phyloP scores from a whole-genome alignment of 2,329 filamentous ascomycete genomes.

The Metarhizium guizhouense region DNA sequence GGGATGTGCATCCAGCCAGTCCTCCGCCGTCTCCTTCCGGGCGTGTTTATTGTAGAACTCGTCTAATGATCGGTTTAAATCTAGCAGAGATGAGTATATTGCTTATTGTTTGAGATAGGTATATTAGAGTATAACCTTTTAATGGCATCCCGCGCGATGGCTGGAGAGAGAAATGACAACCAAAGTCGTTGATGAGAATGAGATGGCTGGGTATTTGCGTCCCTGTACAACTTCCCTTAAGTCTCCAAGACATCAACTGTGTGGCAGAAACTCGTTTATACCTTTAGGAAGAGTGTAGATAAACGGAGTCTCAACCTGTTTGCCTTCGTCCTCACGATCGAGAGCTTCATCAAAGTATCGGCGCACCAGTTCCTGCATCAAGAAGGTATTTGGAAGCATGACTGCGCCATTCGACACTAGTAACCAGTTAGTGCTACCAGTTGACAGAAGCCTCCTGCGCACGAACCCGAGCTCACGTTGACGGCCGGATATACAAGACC shows the following conservation, averaged over 20 bases:
- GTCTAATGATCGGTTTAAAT: no score
- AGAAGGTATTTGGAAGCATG: constrained; percentile 7
- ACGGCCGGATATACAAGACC: constrained; percentile 11
- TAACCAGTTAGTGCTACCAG: background rate
- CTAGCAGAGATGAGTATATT: no score
- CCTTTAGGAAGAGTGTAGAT: background rate
- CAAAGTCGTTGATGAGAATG: constrained; percentile 7
- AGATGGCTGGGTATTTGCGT: constrained; percentile 4
- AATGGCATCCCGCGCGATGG: constrained; percentile 5
- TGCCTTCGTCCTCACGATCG: background rate
- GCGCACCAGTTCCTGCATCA: constrained; percentile 5
- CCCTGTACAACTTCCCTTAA: background rate
- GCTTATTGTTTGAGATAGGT: fast-evolving
- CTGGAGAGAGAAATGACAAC: constrained; percentile 5
- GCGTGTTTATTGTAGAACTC: no score
- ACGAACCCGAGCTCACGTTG: background rate
- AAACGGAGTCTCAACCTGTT: background rate
- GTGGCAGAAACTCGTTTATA: background rate
- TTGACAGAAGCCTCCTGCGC: background rate
- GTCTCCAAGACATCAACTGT: background rate
- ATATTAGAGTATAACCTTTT: no score
- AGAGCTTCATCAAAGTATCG: constrained; percentile 3
- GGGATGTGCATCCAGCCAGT: no score
- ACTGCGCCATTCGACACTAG: constrained; percentile 6
- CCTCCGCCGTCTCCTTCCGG: no score